phyloP scores from a whole-genome alignment of 148 eudicot genomes.

The Amaranthus hypochondriacus region DNA sequence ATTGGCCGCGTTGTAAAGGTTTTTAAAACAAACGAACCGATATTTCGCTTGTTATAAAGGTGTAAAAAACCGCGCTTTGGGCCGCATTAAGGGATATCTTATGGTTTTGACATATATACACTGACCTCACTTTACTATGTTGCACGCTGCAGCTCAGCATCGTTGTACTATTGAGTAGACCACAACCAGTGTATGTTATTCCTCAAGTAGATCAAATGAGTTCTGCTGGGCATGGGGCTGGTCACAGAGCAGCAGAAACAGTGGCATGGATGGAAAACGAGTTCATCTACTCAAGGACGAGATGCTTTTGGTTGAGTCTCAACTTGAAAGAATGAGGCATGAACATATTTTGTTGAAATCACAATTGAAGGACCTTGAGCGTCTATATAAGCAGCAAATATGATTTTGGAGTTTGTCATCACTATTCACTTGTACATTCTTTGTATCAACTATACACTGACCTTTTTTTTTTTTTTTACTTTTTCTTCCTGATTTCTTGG shows the following conservation, averaged over 20 bases:
- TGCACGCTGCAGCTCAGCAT: constrained; percentile 66
- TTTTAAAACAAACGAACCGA: no score
- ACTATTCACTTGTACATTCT: constrained; percentile 11
- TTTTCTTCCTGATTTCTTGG: not conserved
- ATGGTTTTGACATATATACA: not conserved
- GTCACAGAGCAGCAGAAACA: constrained; percentile 42
- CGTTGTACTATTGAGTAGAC: constrained; percentile 64
- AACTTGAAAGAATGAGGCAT: constrained; percentile 67
- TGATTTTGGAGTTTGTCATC: not conserved
- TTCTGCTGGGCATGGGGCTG: constrained; percentile 20
- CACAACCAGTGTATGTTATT: constrained; percentile 55
- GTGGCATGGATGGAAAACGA: constrained; percentile 60
- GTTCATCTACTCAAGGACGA: constrained; percentile 74
- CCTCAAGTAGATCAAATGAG: constrained; percentile 23
- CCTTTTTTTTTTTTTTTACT: not conserved
- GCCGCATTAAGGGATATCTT: no score
- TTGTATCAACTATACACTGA: not conserved
- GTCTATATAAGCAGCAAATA: constrained; percentile 27
- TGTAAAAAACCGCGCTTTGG: no score
- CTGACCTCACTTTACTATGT: not conserved
- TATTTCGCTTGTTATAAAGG: no score
- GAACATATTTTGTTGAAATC: constrained; percentile 55
- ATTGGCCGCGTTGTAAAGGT: no score
- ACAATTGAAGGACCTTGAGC: constrained; percentile 51
- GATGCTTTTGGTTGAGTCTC: constrained; percentile 61